Evolutionary conservation across 495 filamentous ascomycete species (phyloP).

Genomic region (Penicillium crystallinum): DNA sequence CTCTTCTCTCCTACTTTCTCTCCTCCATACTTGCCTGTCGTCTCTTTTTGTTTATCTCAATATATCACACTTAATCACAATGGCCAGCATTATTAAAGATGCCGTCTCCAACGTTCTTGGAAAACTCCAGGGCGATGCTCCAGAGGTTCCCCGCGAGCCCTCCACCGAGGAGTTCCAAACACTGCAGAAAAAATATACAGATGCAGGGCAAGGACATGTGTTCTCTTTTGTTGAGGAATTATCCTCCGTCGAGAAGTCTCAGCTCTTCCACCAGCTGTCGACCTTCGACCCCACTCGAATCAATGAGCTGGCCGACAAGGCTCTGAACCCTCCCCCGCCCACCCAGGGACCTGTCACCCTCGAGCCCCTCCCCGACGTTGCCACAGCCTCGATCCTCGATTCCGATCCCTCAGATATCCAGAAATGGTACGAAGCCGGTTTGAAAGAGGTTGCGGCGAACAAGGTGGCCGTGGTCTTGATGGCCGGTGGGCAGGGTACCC

Average conservation of each 20-base stretch:
- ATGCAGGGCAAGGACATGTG: conserved; percentile 82
- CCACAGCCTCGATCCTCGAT: conserved; percentile 87
- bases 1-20: neutral
- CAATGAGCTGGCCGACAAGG: conserved; percentile 76
- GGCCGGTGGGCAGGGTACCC: conserved; percentile 94
- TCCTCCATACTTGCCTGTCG: neutral
- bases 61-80: conserved; percentile 16
- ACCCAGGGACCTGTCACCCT: conserved; percentile 50
- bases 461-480: conserved; percentile 94
- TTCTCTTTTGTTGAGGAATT: conserved; percentile 87
- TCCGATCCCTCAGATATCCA: conserved; percentile 74
- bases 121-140: conserved; percentile 46
- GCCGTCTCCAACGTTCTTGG: conserved; percentile 56
- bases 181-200: conserved; percentile 71
- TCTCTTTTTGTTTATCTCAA: neutral
- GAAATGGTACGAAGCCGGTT: conserved; percentile 77
- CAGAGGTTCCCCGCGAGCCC: conserved; percentile 56
- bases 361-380: conserved; percentile 86
- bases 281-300: conserved; percentile 75
- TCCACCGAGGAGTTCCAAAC: conserved; percentile 64
- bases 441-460: conserved; percentile 80
- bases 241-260: conserved; percentile 61
- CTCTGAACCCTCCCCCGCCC: conserved; percentile 67
- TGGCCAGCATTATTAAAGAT: conserved; percentile 44
- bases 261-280: conserved; percentile 74